Evolutionary conservation across 2,329 filamentous ascomycete genomes (phyloP).

Genomic region (Trichophaea hybrida): DNA sequence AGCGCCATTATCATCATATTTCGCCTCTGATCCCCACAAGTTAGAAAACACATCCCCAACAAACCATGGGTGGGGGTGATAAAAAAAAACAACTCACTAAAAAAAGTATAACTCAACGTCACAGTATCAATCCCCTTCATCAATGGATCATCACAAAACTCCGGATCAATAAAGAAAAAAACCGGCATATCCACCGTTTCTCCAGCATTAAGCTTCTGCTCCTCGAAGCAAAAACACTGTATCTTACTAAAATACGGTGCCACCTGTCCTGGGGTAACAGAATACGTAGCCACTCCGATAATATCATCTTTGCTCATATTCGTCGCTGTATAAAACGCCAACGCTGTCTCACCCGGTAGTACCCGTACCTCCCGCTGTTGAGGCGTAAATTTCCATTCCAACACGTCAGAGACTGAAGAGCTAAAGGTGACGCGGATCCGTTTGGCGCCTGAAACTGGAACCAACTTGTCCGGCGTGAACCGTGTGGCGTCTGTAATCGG

Average conservation of each 20-base stretch:
- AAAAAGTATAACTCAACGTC: constrained; percentile 93
- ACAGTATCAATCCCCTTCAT: constrained; percentile 94
- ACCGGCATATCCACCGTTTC: constrained; percentile 99
- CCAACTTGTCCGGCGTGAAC: constrained; percentile 49
- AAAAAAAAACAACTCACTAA: constrained; percentile 52
- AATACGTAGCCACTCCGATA: constrained; percentile 95
- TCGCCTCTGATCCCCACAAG: constrained; percentile 47
- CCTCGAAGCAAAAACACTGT: constrained; percentile 97
- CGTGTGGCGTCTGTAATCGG: constrained; percentile 47
- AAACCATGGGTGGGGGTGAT: not conserved
- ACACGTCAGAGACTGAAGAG: constrained; percentile 81
- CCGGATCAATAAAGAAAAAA: constrained; percentile 97
- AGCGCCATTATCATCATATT: constrained; percentile 67
- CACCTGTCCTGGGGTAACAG: constrained; percentile 87
- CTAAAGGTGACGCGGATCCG: constrained; percentile 93
- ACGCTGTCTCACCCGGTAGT: constrained; percentile 84
- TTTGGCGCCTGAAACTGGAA: constrained; percentile 64
- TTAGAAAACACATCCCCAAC: not conserved
- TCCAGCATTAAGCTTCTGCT: constrained; percentile 78
- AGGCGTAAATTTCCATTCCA: constrained; percentile 94
- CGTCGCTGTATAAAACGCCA: constrained; percentile 95
- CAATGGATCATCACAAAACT: constrained; percentile 77
- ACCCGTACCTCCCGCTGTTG: constrained; percentile 95
- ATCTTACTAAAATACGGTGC: constrained; percentile 99
- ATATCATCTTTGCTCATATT: constrained; percentile 85